Evolutionary conservation across 2,329 filamentous ascomycete genomes (phyloP), one percentile per base, ranked within the genome.

Genomic region (Sporothrix brunneoviolacea): DNA sequence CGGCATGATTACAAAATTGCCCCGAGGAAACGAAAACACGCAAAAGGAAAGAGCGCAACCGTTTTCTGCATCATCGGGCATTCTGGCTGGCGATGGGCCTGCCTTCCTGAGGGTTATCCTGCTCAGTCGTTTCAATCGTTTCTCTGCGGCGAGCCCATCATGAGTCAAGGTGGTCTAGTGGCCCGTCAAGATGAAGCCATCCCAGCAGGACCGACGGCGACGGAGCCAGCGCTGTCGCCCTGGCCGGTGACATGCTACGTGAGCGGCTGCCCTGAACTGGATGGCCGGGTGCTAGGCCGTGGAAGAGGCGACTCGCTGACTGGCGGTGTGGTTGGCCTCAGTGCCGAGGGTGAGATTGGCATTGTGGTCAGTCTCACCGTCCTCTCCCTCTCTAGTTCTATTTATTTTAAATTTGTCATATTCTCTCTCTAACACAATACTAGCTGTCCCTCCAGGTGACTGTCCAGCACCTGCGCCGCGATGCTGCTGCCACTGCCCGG

Each of bases 381-480:
- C n/a, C n/a, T n/a, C n/a, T 21, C 13, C 8, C 8, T 27, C 44
- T 8, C 15, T 28, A 28, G 6, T 16, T 3, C 12, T 36, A 3
- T 16, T 21, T 18, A 16, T 12, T 27, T 18, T 9, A 12, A 10
- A 18, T 16, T 30, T 4, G 12, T 3, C 12, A 13, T 19, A 5
- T 33, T 8, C 8, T 41, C 27, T 48, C 8, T 24, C 24, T 10
- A 8, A 8, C 12, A 13, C 9, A n/a, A 27, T 36, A 30, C n/a
- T 32, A 73, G 71, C 57, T 80, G n/a, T 71, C 70, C 0, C 54
- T 80, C 9, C 77, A 80, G 58, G 69, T 70, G 0, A 60, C 75
- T 4, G 71, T 70, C 0, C 63, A 64, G 28, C 59, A 68, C 8
- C 57, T 80, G 16, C 63, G 66, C 8, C 55, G 44, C 0, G 24